Conservation (phyloP, 345 rosid genomes). For the Eucalyptus caleyi region DNA sequence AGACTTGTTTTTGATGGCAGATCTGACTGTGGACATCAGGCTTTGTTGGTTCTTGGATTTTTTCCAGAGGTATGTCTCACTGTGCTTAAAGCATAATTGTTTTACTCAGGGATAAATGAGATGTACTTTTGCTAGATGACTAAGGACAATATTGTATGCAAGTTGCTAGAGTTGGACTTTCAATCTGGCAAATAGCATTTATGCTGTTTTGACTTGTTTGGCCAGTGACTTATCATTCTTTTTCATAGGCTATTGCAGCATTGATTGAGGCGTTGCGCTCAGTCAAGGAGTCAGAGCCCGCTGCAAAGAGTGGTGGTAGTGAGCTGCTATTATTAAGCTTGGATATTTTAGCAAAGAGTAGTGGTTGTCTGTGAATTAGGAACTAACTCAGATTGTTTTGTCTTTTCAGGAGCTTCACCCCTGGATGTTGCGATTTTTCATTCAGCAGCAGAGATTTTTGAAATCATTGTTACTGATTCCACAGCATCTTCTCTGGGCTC, state of each 20-base stretch:
- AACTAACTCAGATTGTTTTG: background rate
- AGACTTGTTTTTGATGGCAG: constrained; percentile 18
- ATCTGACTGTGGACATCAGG: constrained; percentile 93
- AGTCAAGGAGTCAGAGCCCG: constrained; percentile 67
- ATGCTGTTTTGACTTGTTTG: background rate
- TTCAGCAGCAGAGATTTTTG: constrained; percentile 95
- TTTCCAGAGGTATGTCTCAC: constrained; percentile 72
- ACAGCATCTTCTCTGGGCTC: constrained; percentile 74
- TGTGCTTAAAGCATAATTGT: background rate
- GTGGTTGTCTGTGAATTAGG: constrained; percentile 3
- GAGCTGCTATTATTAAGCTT: background rate
- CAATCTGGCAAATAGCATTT: background rate
- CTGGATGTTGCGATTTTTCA: constrained; percentile 90
- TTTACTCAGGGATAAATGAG: background rate
- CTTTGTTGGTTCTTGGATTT: constrained; percentile 60
- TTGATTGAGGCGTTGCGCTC: constrained; percentile 85
- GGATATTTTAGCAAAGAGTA: background rate
- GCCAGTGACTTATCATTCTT: background rate
- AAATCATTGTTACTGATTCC: constrained; percentile 81
- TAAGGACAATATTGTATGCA: background rate
- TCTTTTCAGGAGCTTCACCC: constrained; percentile 71
- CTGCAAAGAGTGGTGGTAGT: constrained; percentile 52
- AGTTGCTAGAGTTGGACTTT: background rate
- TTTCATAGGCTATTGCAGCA: constrained; percentile 47
- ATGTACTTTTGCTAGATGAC: background rate